Evolutionary conservation across 768 basidiomycete genomes (phyloP), one percentile per base, ranked within the genome.

Genomic region (Tephrocybe sp.): DNA sequence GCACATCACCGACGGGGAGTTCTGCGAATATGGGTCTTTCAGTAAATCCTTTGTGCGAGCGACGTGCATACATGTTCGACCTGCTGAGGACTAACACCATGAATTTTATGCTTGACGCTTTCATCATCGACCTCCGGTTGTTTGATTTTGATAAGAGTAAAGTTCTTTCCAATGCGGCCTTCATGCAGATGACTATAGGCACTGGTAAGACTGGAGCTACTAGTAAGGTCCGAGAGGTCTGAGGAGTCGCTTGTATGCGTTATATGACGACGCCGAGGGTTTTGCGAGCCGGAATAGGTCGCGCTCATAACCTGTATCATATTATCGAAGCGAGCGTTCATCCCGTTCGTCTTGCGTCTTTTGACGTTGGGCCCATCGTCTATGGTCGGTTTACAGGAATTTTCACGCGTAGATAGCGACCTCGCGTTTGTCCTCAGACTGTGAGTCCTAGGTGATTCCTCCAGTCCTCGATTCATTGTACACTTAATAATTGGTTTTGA

Each of bases 231-330:
- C 36, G 67, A 68, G 53, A 71, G 70, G 52, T 72, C 46, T 6
- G 76, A 73, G 0, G 77, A 80, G 7, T 70, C 64, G 6, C 69
- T 68, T 19, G 76, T 79, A 27, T 61, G 57, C 8, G 62, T 55
- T 33, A 71, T 68, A 23, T 58, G 63, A 27, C 69, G 60, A 42
- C 30, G n/a, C n/a, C n/a, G 53, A 57, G 29, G 18, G 44, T 44
- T 57, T 38, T 45, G 55, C 37, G 66, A 57, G 42, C 50, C 59
- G 46, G 65, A 57, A 53, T 66, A 61, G 33, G 69, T 61, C n/a
- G 67, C 54, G 46, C 78, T 73, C 69, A 86, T 79, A 2, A 77
- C 72, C 43, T 79, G 72, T 24, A 88, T 66, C 86, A 89, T 88
- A 37, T 71, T 71, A 61, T 88, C 86, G 56, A 80, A 86, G 31